Conservation (phyloP, 2,329 filamentous ascomycete species). For the Fonsecaea nubica region DNA sequence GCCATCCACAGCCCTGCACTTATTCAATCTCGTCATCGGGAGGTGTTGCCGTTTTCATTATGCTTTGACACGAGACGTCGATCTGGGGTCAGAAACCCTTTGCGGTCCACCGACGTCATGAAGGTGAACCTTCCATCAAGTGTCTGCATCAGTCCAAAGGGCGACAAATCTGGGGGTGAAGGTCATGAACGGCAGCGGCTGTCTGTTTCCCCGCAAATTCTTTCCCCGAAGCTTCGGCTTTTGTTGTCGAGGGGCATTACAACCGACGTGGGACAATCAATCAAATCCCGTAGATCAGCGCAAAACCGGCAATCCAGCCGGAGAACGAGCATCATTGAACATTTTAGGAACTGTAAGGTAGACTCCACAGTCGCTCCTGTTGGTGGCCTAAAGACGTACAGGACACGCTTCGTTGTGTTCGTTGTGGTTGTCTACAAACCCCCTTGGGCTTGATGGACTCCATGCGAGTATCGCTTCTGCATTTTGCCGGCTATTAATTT, state of each 20-base stretch:
- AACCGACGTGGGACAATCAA: constrained; percentile 16
- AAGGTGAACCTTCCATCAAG: background rate
- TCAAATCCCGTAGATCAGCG: constrained; percentile 5
- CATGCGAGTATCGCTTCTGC: background rate
- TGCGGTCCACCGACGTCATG: background rate
- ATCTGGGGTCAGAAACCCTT: background rate
- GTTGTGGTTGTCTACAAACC: too few relatives aligned
- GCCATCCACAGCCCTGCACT: background rate
- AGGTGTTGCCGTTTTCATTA: background rate
- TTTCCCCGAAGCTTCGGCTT: background rate
- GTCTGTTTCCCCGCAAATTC: constrained; percentile 3
- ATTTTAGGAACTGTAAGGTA: background rate
- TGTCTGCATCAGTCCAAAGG: background rate
- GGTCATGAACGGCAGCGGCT: constrained; percentile 1
- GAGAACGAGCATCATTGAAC: background rate
- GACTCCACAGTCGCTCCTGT: background rate
- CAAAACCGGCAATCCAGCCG: background rate
- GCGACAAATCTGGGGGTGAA: background rate
- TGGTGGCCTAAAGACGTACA: background rate
- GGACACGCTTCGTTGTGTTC: too few relatives aligned
- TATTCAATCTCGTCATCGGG: background rate
- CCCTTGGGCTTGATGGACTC: too few relatives aligned
- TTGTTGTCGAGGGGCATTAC: constrained; percentile 1
- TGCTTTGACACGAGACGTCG: background rate
- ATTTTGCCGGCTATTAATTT: background rate